A percentile compares a stretch with the other conserved stretches of the same genome.
Evolutionary conservation across 2,329 filamentous ascomycete species (phyloP).

Genomic region (Aspergillus ibericus): DNA sequence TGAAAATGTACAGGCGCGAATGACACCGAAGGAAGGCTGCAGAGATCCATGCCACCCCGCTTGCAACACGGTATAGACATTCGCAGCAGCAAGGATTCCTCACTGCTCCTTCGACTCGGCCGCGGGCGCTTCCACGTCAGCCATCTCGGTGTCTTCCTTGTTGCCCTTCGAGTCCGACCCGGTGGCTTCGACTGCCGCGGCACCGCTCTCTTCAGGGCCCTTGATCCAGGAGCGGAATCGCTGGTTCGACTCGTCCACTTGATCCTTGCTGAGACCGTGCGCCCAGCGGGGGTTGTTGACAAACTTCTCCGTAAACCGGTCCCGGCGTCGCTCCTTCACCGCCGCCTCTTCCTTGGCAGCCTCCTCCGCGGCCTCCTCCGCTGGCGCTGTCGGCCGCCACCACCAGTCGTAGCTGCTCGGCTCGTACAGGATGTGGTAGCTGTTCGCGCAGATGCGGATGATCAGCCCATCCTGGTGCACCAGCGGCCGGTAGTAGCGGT

Average conservation of each 20-base stretch:
- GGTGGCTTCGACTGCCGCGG: slow-evolving; percentile 14
- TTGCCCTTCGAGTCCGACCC: slow-evolving; percentile 22
- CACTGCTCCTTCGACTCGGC: slow-evolving; percentile 22
- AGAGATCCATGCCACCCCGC: background rate
- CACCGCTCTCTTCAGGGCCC: slow-evolving; percentile 27
- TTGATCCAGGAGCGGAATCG: slow-evolving; percentile 51
- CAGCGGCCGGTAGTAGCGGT: slow-evolving; percentile 55
- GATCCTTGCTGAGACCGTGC: slow-evolving; percentile 50
- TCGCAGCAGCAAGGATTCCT: slow-evolving; percentile 6
- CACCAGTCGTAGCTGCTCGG: slow-evolving; percentile 70
- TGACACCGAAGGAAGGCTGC: no score
- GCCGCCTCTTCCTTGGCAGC: slow-evolving; percentile 36
- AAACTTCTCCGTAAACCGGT: slow-evolving; percentile 54
- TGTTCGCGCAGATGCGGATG: slow-evolving; percentile 73
- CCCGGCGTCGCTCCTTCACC: slow-evolving; percentile 44
- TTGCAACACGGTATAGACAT: background rate
- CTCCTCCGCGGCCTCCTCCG: slow-evolving; percentile 33
- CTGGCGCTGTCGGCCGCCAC: slow-evolving; percentile 48
- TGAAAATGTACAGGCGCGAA: slow-evolving; percentile 4
- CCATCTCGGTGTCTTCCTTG: slow-evolving; percentile 37
- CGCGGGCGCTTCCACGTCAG: slow-evolving; percentile 31
- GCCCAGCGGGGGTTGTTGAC: slow-evolving; percentile 55
- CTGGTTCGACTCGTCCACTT: slow-evolving; percentile 50
- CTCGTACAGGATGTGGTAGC: slow-evolving; percentile 76
- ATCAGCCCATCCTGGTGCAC: slow-evolving; percentile 67